phyloP scores from a whole-genome alignment of 1,139 yeast genomes.

The Scheffersomyces insectosa region DNA sequence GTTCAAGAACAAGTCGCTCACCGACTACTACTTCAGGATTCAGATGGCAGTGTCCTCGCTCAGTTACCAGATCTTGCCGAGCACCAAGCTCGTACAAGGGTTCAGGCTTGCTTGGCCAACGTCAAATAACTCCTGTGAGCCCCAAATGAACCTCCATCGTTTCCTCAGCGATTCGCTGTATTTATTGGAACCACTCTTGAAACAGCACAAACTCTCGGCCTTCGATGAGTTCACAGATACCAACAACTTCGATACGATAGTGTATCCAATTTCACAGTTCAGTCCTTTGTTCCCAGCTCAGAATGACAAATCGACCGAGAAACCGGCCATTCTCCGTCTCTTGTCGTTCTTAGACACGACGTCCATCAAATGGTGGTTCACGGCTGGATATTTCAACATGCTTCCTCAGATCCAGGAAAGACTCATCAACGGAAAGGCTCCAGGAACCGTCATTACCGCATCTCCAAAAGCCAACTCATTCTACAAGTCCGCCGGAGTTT shows the following conservation, averaged over 20 bases:
- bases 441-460: slow-evolving; percentile 81
- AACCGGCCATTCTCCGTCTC: slow-evolving; percentile 63
- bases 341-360: slow-evolving; percentile 60
- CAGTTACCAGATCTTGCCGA: slow-evolving; percentile 65
- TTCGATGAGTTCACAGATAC: slow-evolving; percentile 37
- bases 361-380: slow-evolving; percentile 74
- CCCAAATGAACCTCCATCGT: slow-evolving; percentile 56
- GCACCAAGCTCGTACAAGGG: slow-evolving; percentile 40
- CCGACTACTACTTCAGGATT: slow-evolving; percentile 72
- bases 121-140: slow-evolving; percentile 71
- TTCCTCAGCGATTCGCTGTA: slow-evolving; percentile 62
- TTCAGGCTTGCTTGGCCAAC: slow-evolving; percentile 75
- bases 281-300: slow-evolving; percentile 72
- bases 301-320: slow-evolving; percentile 70
- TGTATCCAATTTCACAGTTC: slow-evolving; percentile 90
- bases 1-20: slow-evolving; percentile 55
- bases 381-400: slow-evolving; percentile 97
- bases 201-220: slow-evolving; percentile 37
- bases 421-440: slow-evolving; percentile 59
- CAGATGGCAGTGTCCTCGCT: slow-evolving; percentile 67
- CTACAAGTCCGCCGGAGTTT: slow-evolving; percentile 79
- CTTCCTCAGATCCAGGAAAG: slow-evolving; percentile 69
- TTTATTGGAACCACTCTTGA: slow-evolving; percentile 58
- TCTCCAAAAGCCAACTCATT: slow-evolving; percentile 93
- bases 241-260: slow-evolving; percentile 57